These are phyloP conservation scores for Linum lewisii DNA, from an alignment of 345 rosid genomes.

Conservation along the genomic window DNA sequence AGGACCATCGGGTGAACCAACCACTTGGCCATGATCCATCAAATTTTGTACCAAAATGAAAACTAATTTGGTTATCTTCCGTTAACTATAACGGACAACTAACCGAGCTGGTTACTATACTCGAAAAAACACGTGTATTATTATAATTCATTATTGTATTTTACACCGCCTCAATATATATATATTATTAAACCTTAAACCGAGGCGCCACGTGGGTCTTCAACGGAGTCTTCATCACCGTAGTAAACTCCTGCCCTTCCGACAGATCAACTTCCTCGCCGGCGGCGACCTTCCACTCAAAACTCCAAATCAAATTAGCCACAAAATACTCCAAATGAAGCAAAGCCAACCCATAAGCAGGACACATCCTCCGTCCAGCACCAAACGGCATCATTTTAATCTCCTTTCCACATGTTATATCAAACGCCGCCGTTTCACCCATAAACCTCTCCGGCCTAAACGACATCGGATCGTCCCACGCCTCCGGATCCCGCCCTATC, in stretches of 20 bases:
- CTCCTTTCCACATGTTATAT: constrained; percentile 3
- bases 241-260: background rate
- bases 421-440: background rate
- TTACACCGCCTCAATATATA: too few species aligned
- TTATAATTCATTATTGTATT: too few species aligned
- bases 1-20: too few species aligned
- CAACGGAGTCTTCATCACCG: constrained; percentile 5
- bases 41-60: too few species aligned
- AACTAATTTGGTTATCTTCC: too few species aligned
- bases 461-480: constrained; percentile 6
- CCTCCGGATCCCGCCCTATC: background rate
- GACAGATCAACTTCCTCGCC: background rate
- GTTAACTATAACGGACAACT: too few species aligned
- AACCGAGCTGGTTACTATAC: too few species aligned
- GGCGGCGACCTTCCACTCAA: background rate
- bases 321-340: constrained; percentile 8
- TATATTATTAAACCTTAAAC: too few species aligned
- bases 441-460: constrained; percentile 4
- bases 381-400: constrained; percentile 6
- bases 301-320: constrained; percentile 3
- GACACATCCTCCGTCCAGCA: constrained; percentile 5
- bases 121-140: too few species aligned
- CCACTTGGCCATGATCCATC: too few species aligned
- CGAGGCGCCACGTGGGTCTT: background rate
- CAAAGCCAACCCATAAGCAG: background rate